Base-by-base conservation (phyloP, 441 rosid genomes). In the Hypseocharis bilobata region DNA sequence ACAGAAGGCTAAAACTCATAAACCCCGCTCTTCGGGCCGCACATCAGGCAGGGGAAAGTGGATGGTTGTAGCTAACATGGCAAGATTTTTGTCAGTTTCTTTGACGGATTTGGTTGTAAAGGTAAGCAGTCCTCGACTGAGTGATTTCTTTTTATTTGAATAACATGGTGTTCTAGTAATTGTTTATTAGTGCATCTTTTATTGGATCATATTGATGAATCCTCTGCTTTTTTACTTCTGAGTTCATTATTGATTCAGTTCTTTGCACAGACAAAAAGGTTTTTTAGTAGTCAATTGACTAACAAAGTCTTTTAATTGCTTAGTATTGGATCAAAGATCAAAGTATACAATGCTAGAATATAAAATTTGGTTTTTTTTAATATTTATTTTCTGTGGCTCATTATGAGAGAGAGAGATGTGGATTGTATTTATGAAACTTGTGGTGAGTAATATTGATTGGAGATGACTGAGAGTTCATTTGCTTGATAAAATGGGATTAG, bases 51-150 rank as follows among this genome's bases (percentile, higher is more conserved):
- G 87, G 78, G 97, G 96, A 69, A 89, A 88, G 74, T 94, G 88
- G 96, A 89, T 83, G 91, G 86, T 91, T 76, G 81, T 85, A 65
- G 99, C 96, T 72, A 91, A 84, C 66, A 62, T 83, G 72, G 94
- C 97, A 47, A 85, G 92, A 76, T 94, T 86, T 82, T 78, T 94
- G 77, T 94, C 99, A 23, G 84, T 91, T 75, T 89, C 96, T 60
- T 81, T 94, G 42, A 73, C 88, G 25, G 96, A 91, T 78, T 78
- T 94, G 77, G 84, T 77, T 77, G 70, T 94, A 72, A 89, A 86
- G 96, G 99, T 89, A 79, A 72, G 69, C 65, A 36, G 19, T 73
- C 32, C 66, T 63, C 69, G 36, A 55, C 16, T 16, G 29, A 25
- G 13, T 29, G 10, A 51, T 51, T 51, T 51, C 27, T 52, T 22